Conservation (phyloP, 2,329 filamentous ascomycete genomes). For the Basipetospora chlamydospora region DNA sequence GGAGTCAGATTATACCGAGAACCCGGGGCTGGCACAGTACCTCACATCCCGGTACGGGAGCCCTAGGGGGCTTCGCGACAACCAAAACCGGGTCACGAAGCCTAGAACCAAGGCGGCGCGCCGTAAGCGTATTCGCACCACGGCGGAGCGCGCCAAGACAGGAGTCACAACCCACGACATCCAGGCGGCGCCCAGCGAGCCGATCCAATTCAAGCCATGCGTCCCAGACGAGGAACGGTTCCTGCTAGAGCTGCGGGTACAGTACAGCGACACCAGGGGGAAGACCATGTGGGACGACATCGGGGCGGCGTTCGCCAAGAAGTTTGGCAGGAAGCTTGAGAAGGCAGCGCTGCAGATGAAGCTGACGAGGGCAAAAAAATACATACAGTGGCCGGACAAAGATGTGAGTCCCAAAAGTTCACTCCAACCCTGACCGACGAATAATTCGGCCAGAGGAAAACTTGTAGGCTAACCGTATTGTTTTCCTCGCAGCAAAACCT, state of each 20-base stretch:
- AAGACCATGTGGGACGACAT: constrained; percentile 46
- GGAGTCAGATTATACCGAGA: too few relatives aligned
- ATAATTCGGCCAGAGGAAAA: too few relatives aligned
- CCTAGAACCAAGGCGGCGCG: too few relatives aligned
- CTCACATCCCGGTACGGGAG: too few relatives aligned
- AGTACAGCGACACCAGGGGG: constrained; percentile 31
- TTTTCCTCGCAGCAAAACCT: constrained; percentile 27
- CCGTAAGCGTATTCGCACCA: too few relatives aligned
- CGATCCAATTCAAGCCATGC: constrained; percentile 25
- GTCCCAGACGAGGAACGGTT: constrained; percentile 33
- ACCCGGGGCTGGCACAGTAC: too few relatives aligned
- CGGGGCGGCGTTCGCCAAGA: constrained; percentile 23
- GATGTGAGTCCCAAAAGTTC: constrained; percentile 28
- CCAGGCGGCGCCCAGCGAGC: constrained; percentile 6
- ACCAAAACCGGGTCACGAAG: too few relatives aligned
- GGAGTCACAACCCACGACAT: too few relatives aligned
- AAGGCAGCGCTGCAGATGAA: constrained; percentile 43
- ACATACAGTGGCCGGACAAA: constrained; percentile 29
- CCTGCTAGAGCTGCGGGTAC: constrained; percentile 33
- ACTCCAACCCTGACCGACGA: background rate
- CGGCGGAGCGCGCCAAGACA: too few relatives aligned
- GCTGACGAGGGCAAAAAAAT: constrained; percentile 32
- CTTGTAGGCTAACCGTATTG: constrained; percentile 3
- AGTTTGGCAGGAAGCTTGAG: constrained; percentile 21
- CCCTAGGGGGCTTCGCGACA: too few relatives aligned